These are phyloP conservation scores for Exophiala viscosa DNA, from an alignment of 2,329 filamentous ascomycete species.

Conservation along the genomic window DNA sequence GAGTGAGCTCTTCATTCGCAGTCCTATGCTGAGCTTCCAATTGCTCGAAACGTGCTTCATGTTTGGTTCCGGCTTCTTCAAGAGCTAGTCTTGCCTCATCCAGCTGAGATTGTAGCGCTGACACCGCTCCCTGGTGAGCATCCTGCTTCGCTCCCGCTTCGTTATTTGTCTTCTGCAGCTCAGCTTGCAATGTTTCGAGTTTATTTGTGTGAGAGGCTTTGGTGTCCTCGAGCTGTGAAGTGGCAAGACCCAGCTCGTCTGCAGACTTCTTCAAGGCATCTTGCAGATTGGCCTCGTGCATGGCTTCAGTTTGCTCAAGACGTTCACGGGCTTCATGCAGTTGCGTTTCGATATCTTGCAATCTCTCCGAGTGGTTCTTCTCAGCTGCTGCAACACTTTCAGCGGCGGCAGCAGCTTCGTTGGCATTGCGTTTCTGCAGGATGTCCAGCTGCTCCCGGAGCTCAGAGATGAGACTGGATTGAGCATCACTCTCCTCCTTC, in stretches of 20 bases:
- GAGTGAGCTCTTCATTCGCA: constrained; percentile 13
- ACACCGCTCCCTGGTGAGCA: constrained; percentile 8
- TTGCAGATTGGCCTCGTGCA: constrained; percentile 33
- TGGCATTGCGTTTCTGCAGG: constrained; percentile 15
- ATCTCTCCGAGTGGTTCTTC: constrained; percentile 13
- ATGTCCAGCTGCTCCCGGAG: constrained; percentile 17
- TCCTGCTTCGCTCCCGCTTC: not conserved
- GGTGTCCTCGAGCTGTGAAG: constrained; percentile 28
- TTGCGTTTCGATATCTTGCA: constrained; percentile 26
- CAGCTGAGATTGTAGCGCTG: constrained; percentile 10
- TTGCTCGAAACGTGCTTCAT: constrained; percentile 7
- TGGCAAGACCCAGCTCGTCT: constrained; percentile 33
- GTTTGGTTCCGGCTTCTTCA: constrained; percentile 3
- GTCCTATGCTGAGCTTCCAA: constrained; percentile 2
- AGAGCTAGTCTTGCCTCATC: constrained; percentile 10
- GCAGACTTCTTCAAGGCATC: constrained; percentile 31
- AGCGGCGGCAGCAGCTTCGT: constrained; percentile 31
- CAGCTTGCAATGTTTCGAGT: constrained; percentile 13
- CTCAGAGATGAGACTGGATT: constrained; percentile 5
- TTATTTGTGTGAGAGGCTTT: constrained; percentile 10
- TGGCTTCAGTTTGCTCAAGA: constrained; percentile 32
- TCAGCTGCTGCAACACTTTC: constrained; percentile 28
- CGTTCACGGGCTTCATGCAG: constrained; percentile 35
- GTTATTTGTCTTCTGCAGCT: constrained; percentile 13
- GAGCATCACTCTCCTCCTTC: constrained; percentile 13